These are phyloP conservation scores for Phytophthora niederhauseri DNA, from an alignment of 352 stramenopile species.

Conservation along the genomic window DNA sequence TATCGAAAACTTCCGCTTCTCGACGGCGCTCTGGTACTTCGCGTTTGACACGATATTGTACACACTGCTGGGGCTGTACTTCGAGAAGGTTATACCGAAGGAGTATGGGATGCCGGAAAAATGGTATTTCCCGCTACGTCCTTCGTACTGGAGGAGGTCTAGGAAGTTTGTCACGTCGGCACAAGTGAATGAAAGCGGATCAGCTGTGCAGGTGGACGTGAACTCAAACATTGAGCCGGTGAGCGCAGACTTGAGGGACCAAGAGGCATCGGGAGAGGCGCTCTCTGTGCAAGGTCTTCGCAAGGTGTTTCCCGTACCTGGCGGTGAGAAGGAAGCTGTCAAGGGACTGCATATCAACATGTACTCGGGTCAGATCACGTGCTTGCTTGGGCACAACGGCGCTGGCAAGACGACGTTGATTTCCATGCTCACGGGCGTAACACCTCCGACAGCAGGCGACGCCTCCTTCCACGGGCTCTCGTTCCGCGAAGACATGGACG, in stretches of 20 bases:
- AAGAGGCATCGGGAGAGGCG: constrained; percentile 55
- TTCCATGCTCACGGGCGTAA: constrained; percentile 85
- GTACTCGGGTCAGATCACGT: constrained; percentile 81
- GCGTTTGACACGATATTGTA: constrained; percentile 86
- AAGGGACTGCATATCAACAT: constrained; percentile 83
- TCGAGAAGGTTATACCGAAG: constrained; percentile 86
- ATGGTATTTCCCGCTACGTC: constrained; percentile 90
- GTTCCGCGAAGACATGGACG: constrained; percentile 67
- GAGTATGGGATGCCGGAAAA: constrained; percentile 62
- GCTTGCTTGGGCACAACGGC: constrained; percentile 93
- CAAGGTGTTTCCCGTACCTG: constrained; percentile 81
- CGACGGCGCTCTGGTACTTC: constrained; percentile 62
- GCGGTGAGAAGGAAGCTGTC: constrained; percentile 88
- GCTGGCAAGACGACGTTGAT: constrained; percentile 95
- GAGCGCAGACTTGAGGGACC: constrained; percentile 42
- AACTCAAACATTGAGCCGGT: constrained; percentile 58
- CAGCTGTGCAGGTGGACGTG: constrained; percentile 38
- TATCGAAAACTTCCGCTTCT: constrained; percentile 43
- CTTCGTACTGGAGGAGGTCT: constrained; percentile 73
- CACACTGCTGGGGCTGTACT: constrained; percentile 84
- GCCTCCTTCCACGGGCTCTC: constrained; percentile 55
- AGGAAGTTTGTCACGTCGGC: constrained; percentile 61
- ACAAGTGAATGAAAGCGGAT: constrained; percentile 35
- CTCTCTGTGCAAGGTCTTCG: constrained; percentile 63
- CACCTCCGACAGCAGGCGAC: constrained; percentile 48